Percentiles rank a stretch among this genome's conserved stretches.
These are phyloP conservation scores for Xylariales sp. DNA, from an alignment of 2,329 filamentous ascomycete species.

Conservation along the genomic window DNA sequence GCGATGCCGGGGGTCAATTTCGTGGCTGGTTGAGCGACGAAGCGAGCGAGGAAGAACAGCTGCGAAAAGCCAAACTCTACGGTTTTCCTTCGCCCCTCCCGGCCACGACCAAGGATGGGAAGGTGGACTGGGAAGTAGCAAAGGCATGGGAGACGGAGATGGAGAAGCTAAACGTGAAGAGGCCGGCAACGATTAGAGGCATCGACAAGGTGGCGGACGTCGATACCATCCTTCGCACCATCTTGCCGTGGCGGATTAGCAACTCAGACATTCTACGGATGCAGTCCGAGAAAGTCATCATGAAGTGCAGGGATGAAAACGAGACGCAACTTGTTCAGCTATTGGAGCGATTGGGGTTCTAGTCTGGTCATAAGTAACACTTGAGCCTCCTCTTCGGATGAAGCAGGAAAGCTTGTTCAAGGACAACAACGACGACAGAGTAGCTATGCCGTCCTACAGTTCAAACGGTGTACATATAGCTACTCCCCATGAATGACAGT, in stretches of 20 bases:
- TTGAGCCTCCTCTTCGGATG: no score
- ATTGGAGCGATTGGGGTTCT: constrained; percentile 28
- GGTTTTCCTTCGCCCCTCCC: constrained; percentile 31
- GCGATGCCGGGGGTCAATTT: constrained; percentile 29
- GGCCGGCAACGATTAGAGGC: constrained; percentile 28
- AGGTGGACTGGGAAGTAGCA: constrained; percentile 30
- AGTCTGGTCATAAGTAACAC: neutral
- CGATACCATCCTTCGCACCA: constrained; percentile 30
- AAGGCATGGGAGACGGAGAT: constrained; percentile 33
- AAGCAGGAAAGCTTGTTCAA: no score
- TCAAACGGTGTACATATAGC: no score
- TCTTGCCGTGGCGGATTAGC: constrained; percentile 37
- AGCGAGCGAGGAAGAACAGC: neutral
- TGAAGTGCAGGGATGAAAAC: constrained; percentile 26
- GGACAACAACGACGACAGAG: no score
- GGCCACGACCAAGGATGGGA: constrained; percentile 11
- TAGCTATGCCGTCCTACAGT: no score
- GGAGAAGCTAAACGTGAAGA: constrained; percentile 36
- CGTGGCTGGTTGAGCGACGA: constrained; percentile 27
- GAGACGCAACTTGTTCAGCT: constrained; percentile 26
- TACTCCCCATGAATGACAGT: no score
- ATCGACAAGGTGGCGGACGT: constrained; percentile 39
- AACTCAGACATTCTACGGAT: constrained; percentile 32
- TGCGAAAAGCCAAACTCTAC: constrained; percentile 30
- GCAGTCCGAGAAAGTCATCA: constrained; percentile 29